Percentiles rank a stretch among this genome's conserved stretches.
These are phyloP conservation scores for Eruca vesicaria DNA, from an alignment of 441 rosid species.

Conservation along the genomic window DNA sequence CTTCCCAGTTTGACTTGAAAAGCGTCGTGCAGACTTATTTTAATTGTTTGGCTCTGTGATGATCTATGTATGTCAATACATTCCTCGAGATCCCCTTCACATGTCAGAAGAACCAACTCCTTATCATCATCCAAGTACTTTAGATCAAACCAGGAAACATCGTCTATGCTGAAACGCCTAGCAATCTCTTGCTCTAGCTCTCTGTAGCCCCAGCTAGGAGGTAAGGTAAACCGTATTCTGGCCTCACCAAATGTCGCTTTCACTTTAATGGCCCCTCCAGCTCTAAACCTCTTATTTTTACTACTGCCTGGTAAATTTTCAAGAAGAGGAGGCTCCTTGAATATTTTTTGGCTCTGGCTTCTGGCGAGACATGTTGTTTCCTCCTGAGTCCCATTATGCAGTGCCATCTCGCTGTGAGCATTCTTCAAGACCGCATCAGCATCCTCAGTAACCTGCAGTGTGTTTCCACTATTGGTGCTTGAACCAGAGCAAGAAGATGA, in stretches of 20 bases:
- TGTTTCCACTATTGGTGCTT: slow-evolving; percentile 35
- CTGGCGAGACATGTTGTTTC: slow-evolving; percentile 48
- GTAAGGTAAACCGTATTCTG: slow-evolving; percentile 64
- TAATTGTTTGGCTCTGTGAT: slow-evolving; percentile 52
- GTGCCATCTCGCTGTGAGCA: slow-evolving; percentile 51
- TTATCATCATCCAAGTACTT: slow-evolving; percentile 85
- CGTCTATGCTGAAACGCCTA: slow-evolving; percentile 56
- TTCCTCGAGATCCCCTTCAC: slow-evolving; percentile 91
- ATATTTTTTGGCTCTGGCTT: slow-evolving; percentile 63
- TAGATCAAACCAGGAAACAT: slow-evolving; percentile 47
- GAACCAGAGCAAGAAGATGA: slow-evolving; percentile 66
- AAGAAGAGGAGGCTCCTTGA: slow-evolving; percentile 41
- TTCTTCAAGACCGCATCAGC: slow-evolving; percentile 47
- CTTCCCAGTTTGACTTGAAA: slow-evolving; percentile 35
- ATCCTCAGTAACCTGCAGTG: slow-evolving; percentile 33
- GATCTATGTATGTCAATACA: slow-evolving; percentile 67
- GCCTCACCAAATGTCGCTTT: slow-evolving; percentile 68
- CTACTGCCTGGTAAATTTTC: slow-evolving; percentile 41
- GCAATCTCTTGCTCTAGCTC: slow-evolving; percentile 70
- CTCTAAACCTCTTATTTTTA: slow-evolving; percentile 10
- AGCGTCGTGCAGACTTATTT: slow-evolving; percentile 51
- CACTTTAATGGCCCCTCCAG: slow-evolving; percentile 39
- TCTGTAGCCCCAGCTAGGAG: slow-evolving; percentile 49
- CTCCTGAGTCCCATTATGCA: slow-evolving; percentile 45
- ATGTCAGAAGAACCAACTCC: slow-evolving; percentile 92